These are phyloP conservation scores for Diversispora eburnea DNA, from an alignment of 192 early-diverging fungal species.

Conservation along the genomic window DNA sequence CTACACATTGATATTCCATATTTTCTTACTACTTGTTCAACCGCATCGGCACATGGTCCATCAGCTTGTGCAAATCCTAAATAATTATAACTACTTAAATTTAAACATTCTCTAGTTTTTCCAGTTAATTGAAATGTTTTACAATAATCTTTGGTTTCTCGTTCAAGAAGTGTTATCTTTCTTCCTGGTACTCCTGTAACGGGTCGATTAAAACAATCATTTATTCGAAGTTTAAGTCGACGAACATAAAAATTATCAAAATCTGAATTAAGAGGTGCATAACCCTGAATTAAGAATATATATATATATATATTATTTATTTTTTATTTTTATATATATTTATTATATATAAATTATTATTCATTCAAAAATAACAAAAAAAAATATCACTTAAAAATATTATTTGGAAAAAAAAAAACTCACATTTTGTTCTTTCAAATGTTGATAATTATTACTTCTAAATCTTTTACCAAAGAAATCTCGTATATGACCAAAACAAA, in stretches of 20 bases:
- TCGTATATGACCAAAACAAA: constrained; percentile 86
- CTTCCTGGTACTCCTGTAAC: constrained; percentile 90
- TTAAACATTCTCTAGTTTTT: constrained; percentile 72
- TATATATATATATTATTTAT: background rate
- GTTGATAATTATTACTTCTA: constrained; percentile 64
- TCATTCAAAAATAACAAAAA: background rate
- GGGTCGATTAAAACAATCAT: constrained; percentile 93
- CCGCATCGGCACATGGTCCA: constrained; percentile 93
- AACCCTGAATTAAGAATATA: constrained; percentile 54
- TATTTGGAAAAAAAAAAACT: constrained; percentile 28
- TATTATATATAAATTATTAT: constrained; percentile 3
- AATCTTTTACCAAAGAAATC: constrained; percentile 89
- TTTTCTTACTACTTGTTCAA: constrained; percentile 69
- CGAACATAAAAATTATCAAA: constrained; percentile 97
- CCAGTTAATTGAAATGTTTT: constrained; percentile 84
- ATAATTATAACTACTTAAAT: constrained; percentile 97
- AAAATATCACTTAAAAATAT: background rate
- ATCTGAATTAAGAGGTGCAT: constrained; percentile 89
- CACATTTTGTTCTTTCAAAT: constrained; percentile 70
- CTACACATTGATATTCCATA: constrained; percentile 70
- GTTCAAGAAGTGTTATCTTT: constrained; percentile 79
- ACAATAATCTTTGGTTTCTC: constrained; percentile 82
- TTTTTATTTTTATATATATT: too few species aligned
- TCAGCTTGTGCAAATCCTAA: constrained; percentile 91
- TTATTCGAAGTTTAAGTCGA: constrained; percentile 74